Percentiles rank a stretch among this genome's conserved stretches.
Conservation (phyloP, 2,329 filamentous ascomycete genomes). For the Pseudogymnoascus destructans region DNA sequence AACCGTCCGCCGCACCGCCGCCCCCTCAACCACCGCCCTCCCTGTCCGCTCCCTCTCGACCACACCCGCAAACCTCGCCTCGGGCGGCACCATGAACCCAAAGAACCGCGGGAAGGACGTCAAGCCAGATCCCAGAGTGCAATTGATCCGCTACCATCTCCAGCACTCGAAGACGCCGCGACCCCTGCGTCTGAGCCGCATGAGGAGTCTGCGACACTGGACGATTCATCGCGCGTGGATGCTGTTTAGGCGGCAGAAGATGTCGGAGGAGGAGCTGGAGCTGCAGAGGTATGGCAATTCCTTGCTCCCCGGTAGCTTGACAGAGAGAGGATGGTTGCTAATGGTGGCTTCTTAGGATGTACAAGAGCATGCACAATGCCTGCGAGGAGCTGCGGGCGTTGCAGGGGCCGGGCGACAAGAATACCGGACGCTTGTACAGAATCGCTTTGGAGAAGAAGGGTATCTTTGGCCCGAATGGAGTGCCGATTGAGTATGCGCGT, state of each 20-base stretch:
- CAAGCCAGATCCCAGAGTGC: constrained; percentile 25
- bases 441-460: constrained; percentile 86
- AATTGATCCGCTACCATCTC: constrained; percentile 57
- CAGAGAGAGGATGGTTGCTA: not conserved
- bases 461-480: constrained; percentile 54
- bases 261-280: constrained; percentile 50
- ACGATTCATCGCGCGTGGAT: constrained; percentile 96
- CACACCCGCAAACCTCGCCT: constrained; percentile 11
- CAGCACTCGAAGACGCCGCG: constrained; percentile 54
- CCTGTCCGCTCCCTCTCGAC: constrained; percentile 16
- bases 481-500: constrained; percentile 86
- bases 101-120: constrained; percentile 8
- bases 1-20: constrained; percentile 14
- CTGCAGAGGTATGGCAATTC: constrained; percentile 46
- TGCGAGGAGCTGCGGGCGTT: constrained; percentile 68
- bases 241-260: constrained; percentile 59
- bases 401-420: constrained; percentile 41
- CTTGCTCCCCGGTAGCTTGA: not conserved
- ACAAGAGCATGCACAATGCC: constrained; percentile 69
- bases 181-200: constrained; percentile 79
- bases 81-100: constrained; percentile 11
- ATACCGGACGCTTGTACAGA: constrained; percentile 64
- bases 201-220: constrained; percentile 86
- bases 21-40: constrained; percentile 1
- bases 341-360: constrained; percentile 33